These are phyloP conservation scores for Thielaviopsis euricoi DNA, from an alignment of 2,329 filamentous ascomycete genomes.

Conservation along the genomic window DNA sequence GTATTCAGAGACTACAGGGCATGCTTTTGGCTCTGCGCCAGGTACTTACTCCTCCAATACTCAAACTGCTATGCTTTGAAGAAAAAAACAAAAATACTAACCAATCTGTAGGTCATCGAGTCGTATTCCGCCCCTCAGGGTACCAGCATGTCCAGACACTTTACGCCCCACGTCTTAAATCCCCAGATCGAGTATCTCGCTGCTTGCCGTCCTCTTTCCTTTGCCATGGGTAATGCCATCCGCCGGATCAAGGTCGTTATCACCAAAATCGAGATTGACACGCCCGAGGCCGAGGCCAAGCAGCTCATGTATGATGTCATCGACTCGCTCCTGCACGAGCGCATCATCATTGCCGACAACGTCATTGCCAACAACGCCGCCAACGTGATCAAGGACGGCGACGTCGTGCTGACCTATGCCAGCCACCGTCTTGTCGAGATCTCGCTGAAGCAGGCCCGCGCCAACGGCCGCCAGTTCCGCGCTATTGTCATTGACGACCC, in stretches of 20 bases:
- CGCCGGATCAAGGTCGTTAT: conserved; percentile 87
- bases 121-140: conserved; percentile 81
- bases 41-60: conserved; percentile 26
- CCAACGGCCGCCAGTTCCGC: conserved; percentile 56
- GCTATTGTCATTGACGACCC: conserved; percentile 70
- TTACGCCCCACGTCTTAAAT: conserved; percentile 79
- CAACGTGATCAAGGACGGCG: conserved; percentile 59
- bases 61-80: not conserved
- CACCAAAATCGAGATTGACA: conserved; percentile 73
- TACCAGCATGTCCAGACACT: conserved; percentile 73
- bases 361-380: conserved; percentile 67
- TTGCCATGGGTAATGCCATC: conserved; percentile 94
- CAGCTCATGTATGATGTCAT: conserved; percentile 62
- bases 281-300: conserved; percentile 70
- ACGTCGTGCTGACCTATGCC: conserved; percentile 74
- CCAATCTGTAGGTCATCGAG: conserved; percentile 53
- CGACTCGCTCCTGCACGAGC: conserved; percentile 78
- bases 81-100: conserved; percentile 7
- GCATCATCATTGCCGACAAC: conserved; percentile 71
- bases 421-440: conserved; percentile 76
- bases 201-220: conserved; percentile 86
- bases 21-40: conserved; percentile 82
- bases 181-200: conserved; percentile 92
- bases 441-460: conserved; percentile 56
- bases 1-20: conserved; percentile 71